Conservation (phyloP, 495 filamentous ascomycete species). For the Chaetomidium leptoderma region DNA sequence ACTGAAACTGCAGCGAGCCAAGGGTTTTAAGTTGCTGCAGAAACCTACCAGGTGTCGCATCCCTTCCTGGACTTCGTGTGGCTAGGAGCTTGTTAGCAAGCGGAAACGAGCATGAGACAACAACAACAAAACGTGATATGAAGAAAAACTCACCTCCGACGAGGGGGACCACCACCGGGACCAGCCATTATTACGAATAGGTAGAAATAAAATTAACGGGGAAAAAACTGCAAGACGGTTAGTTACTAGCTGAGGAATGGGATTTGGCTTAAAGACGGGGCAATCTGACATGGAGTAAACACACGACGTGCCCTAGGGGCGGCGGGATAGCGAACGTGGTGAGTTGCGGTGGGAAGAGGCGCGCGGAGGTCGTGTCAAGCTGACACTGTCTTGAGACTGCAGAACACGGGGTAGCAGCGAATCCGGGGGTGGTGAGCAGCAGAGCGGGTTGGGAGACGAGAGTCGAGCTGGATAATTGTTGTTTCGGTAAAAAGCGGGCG, state of each 20-base stretch:
- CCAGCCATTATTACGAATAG: conserved; percentile 61
- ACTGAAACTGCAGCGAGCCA: neutral
- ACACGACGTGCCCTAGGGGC: conserved; percentile 32
- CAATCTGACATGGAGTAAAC: conserved; percentile 38
- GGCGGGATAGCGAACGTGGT: conserved; percentile 38
- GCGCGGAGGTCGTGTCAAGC: conserved; percentile 23
- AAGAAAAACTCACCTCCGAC: conserved; percentile 50
- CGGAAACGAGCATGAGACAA: conserved; percentile 11
- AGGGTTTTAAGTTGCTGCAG: neutral
- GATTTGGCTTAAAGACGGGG: neutral
- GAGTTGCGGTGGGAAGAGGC: conserved; percentile 30
- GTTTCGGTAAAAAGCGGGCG: neutral
- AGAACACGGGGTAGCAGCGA: conserved; percentile 2
- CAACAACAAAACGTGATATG: conserved; percentile 1
- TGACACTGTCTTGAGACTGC: conserved; percentile 15
- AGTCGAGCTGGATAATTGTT: neutral
- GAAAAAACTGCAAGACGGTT: conserved; percentile 38
- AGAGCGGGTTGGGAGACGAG: neutral
- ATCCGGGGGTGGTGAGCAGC: conserved; percentile 4
- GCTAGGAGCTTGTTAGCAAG: conserved; percentile 42
- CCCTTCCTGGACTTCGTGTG: conserved; percentile 98
- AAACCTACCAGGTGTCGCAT: conserved; percentile 74
- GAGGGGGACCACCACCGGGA: conserved; percentile 66
- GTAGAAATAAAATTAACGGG: conserved; percentile 34
- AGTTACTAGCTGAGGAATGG: conserved; percentile 21